These are phyloP conservation scores for Fragosphaeria purpurea DNA, from an alignment of 2,329 filamentous ascomycete species.

Conservation along the genomic window DNA sequence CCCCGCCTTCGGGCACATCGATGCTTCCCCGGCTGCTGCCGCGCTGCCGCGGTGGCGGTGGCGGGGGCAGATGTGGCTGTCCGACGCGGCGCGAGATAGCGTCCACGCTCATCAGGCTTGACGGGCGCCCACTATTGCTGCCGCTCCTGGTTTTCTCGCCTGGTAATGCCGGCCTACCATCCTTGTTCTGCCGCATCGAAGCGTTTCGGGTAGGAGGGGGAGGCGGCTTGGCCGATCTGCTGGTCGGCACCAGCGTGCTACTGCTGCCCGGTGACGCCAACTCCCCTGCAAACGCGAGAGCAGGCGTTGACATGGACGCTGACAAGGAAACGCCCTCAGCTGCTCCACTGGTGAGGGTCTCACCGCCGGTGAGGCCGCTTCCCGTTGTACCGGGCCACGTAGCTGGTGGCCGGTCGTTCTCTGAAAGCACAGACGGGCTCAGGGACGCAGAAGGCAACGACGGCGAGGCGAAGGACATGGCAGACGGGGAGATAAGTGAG, in stretches of 20 bases:
- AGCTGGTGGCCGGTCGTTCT: slow-evolving; percentile 4
- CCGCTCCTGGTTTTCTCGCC: neutral
- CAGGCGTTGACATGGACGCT: neutral
- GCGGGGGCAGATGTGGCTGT: slow-evolving; percentile 32
- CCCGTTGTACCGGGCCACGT: neutral
- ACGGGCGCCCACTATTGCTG: slow-evolving; percentile 27
- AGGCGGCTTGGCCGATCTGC: slow-evolving; percentile 19
- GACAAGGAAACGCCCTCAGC: neutral
- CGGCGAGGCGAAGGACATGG: slow-evolving; percentile 1
- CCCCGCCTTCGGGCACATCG: slow-evolving; percentile 20
- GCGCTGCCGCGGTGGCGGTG: slow-evolving; percentile 36
- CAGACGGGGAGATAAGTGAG: slow-evolving; percentile 14
- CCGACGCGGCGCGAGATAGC: slow-evolving; percentile 20
- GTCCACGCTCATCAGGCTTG: slow-evolving; percentile 33
- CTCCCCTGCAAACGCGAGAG: slow-evolving; percentile 5
- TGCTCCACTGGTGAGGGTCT: too few species aligned
- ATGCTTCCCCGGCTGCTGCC: slow-evolving; percentile 36
- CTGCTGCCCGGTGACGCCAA: slow-evolving; percentile 9
- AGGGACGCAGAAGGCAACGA: neutral
- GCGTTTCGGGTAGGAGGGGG: slow-evolving; percentile 23
- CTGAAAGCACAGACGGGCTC: slow-evolving; percentile 2
- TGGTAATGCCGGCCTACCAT: slow-evolving; percentile 17
- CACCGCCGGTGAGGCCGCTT: neutral
- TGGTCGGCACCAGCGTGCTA: neutral
- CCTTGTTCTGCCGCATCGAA: slow-evolving; percentile 18